Evolutionary conservation across 345 rosid species (phyloP).

Genomic region (Moricandia arvensis): DNA sequence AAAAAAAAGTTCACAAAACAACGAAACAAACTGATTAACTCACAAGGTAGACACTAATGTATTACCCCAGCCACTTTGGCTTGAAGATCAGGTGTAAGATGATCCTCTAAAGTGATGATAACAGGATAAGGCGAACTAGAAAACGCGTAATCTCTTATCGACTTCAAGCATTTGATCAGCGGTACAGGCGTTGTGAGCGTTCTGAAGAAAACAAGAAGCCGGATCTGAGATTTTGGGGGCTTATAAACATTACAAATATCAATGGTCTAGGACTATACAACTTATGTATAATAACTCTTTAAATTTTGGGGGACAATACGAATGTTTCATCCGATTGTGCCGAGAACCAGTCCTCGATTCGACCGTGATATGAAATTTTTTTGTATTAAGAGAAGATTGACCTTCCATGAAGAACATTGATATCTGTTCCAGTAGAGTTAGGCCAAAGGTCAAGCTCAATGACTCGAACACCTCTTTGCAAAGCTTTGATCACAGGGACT

Average conservation of each 20-base stretch:
- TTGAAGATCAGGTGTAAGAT: slow-evolving; percentile 86
- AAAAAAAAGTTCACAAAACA: not conserved
- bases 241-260: not conserved
- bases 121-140: slow-evolving; percentile 77
- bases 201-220: slow-evolving; percentile 41
- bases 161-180: slow-evolving; percentile 66
- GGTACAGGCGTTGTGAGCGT: slow-evolving; percentile 82
- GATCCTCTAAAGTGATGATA: slow-evolving; percentile 90
- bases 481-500: slow-evolving; percentile 74
- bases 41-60: not conserved
- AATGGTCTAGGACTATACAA: too few relatives aligned
- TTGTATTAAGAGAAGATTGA: slow-evolving; percentile 14
- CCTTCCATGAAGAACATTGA: slow-evolving; percentile 96
- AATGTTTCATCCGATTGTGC: not conserved
- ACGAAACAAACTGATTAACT: not conserved
- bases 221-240: not conserved
- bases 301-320: not conserved
- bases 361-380: not conserved
- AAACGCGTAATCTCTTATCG: slow-evolving; percentile 80
- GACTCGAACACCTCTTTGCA: slow-evolving; percentile 78
- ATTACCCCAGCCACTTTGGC: slow-evolving; percentile 87
- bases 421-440: slow-evolving; percentile 61
- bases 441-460: slow-evolving; percentile 98
- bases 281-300: too few relatives aligned
- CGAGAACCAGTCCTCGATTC: not conserved